Base-by-base conservation (phyloP, 305 asterid genomes). In the Euphrasia arctica region DNA sequence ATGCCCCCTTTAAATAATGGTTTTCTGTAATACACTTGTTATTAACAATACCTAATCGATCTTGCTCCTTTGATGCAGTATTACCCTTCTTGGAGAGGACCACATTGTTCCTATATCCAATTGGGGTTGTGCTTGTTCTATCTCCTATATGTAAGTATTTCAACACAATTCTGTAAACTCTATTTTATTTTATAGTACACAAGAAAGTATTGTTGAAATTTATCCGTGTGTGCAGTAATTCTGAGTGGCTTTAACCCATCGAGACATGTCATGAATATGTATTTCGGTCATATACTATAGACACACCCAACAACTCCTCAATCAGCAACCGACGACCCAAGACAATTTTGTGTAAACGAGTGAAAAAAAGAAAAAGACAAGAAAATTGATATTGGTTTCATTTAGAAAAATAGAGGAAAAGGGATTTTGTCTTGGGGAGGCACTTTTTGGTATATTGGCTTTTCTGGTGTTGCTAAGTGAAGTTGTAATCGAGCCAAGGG, bases 211-310 rank as follows among this genome's bases (percentile, higher is more conserved):
- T 5, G 10, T 36, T 5, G 42, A 36, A 36, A 36, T 1, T 6
- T 36, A 22, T 39, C 25, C 22, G 65, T 67, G 32, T 28, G 72
- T 84, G 82, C 90, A 92, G 98, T 89, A 64, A 83, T 80, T 62
- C 78, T 92, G 79, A 78, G 83, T 58, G 97, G 98, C 69, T 92
- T 87, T 87, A 92, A 82, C 76, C 98, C 98, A 5, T 89, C 97
- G 3, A 89, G 97, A 84, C 84, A 87, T 68, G 72, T 87, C 78
- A 82, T 92, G 96, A 92, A 83, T 76, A 76, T 89, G 71, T 92
- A 89, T 75, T 92, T 92, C 74, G 87, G 97, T 66, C 85, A 57
- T 67, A 55, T 69, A 81, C 69, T 78, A 59, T 89, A 81, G 78
- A 69, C n/a, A 67, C 73, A 58, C 13, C 34, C 2, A 70, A 78